Conservation (phyloP, 106 monocot species). For the Acorus calamus region DNA sequence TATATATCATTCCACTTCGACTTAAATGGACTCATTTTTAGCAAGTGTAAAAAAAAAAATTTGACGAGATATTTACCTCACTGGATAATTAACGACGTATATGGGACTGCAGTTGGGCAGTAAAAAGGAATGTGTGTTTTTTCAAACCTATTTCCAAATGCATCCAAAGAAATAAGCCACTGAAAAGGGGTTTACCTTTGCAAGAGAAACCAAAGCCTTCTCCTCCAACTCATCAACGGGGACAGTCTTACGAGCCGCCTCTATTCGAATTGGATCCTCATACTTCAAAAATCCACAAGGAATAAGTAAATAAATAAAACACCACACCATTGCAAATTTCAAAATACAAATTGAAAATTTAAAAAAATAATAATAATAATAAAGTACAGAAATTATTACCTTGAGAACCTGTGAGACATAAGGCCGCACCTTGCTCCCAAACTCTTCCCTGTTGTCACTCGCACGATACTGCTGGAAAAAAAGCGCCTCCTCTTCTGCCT, state of each 20-base stretch:
- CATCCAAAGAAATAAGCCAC: background rate
- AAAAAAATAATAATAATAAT: no score
- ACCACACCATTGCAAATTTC: background rate
- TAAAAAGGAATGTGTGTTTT: no score
- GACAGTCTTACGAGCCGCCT: slow-evolving; percentile 71
- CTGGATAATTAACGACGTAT: no score
- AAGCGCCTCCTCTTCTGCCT: slow-evolving; percentile 92
- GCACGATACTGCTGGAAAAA: slow-evolving; percentile 41
- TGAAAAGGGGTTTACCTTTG: slow-evolving; percentile 36
- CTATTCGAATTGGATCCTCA: slow-evolving; percentile 57
- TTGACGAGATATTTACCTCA: no score
- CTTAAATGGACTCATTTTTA: no score
- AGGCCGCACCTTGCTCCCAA: slow-evolving; percentile 42
- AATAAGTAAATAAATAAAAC: background rate
- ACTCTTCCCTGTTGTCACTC: slow-evolving; percentile 25
- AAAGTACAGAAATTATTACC: slow-evolving; percentile 29
- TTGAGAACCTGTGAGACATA: slow-evolving; percentile 45
- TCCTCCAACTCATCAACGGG: slow-evolving; percentile 73
- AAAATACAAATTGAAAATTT: background rate
- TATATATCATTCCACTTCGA: no score
- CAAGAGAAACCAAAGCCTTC: slow-evolving; percentile 73
- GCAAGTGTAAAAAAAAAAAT: no score
- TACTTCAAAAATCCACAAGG: slow-evolving; percentile 37
- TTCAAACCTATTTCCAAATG: no score
- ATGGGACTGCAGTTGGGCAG: no score